Conservation (phyloP, 345 rosid genomes). For the Anastatica hierochuntica region DNA sequence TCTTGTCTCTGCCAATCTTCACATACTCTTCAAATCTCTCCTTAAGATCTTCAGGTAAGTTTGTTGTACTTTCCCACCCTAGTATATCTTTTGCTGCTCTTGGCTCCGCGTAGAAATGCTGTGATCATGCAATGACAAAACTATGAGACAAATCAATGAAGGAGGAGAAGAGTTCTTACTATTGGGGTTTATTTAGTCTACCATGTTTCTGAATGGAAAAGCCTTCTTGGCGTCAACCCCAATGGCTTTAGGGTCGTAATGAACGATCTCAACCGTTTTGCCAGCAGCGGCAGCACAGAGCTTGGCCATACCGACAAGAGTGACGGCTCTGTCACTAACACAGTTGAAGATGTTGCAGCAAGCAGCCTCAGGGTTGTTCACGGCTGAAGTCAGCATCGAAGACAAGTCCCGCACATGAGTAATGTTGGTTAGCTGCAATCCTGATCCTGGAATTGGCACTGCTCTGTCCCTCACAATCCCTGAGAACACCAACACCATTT, state of each 20-base stretch:
- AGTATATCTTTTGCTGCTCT: constrained; percentile 82
- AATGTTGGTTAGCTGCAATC: constrained; percentile 83
- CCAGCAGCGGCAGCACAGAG: constrained; percentile 90
- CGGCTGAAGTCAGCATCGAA: constrained; percentile 75
- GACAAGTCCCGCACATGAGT: constrained; percentile 78
- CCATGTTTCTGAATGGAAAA: constrained; percentile 89
- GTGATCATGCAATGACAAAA: constrained; percentile 19
- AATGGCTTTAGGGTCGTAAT: constrained; percentile 76
- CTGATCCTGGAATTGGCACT: constrained; percentile 87
- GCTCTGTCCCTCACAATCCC: constrained; percentile 88
- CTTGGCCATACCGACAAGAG: constrained; percentile 89
- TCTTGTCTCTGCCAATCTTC: constrained; percentile 78
- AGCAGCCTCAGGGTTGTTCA: constrained; percentile 66
- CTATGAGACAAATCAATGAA: neutral
- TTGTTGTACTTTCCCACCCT: constrained; percentile 62
- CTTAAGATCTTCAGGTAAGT: constrained; percentile 77
- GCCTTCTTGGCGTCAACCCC: constrained; percentile 90
- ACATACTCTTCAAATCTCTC: constrained; percentile 72
- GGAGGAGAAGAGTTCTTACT: neutral
- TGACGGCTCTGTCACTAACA: constrained; percentile 84
- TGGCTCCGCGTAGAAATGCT: constrained; percentile 95
- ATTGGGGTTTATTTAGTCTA: constrained; percentile 14
- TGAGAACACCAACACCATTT: constrained; percentile 17
- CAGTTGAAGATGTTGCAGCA: constrained; percentile 65
- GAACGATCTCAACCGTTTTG: constrained; percentile 57